Evolutionary conservation across 2,329 filamentous ascomycete species (phyloP), one percentile per base, ranked within the genome.

Genomic region (Colletotrichum liriopes): DNA sequence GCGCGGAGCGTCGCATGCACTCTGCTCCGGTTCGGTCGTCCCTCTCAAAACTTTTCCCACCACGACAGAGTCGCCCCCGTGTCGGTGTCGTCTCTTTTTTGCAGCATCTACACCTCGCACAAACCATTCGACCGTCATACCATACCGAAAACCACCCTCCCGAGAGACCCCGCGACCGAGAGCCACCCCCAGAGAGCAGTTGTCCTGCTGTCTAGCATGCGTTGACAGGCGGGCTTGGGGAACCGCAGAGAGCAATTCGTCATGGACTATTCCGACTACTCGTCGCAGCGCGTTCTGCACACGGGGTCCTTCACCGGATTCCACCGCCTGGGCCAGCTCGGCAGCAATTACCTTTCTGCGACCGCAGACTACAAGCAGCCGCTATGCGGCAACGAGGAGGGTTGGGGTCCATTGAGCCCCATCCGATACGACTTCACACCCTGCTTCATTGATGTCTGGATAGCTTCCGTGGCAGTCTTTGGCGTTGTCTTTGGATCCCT

Each of bases 381-480:
- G 70, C 86, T 98, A 82, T 98, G 96, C 84, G 91, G 93, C 81
- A 96, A 98, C 83, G 86, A 88, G 66, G 96, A 98, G 83, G 97
- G 96, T 78, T 99, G 96, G 96, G 97, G 97, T 1, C 96, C 96
- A 29, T 81, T 99, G 80, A 98, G 95, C 83, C 91, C 92, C 45
- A 87, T 91, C 76, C 89, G 96, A 81, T 98, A 94, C 83, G 96
- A 99, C 84, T 95, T 99, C 78, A 98, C 96, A 20, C 96, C 96
- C 51, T 99, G 96, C 86, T 99, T 99, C 80, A 91, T 98, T 78
- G 97, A 99, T 81, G 90, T 97, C 29, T 95, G 94, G 90, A 90
- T 98, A 71, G 90, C 93, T 43, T 84, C 88, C 1, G 93, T 98
- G 37, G 94, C 94, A 11, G 87, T 87, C 18, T 97, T 93, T 84